These are phyloP conservation scores for Populus simonii DNA, from an alignment of 345 rosid species.

Conservation along the genomic window DNA sequence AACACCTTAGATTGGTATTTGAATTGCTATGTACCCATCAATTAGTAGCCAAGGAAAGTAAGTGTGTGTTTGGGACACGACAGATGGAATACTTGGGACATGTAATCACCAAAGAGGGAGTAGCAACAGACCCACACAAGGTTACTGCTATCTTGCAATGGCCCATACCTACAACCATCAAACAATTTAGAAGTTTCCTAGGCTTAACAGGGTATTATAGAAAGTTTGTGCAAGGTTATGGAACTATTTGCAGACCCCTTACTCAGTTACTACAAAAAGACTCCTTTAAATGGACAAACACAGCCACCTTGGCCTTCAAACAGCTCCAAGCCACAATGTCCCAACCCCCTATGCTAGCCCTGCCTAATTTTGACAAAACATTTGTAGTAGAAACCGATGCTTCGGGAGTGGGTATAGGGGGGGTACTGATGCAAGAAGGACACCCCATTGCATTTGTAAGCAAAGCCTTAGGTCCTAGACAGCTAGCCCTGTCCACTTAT, in stretches of 20 bases:
- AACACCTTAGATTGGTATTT: too few species aligned
- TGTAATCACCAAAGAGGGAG: neutral
- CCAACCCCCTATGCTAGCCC: neutral
- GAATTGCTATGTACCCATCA: too few species aligned
- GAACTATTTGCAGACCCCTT: neutral
- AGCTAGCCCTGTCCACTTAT: fast-evolving
- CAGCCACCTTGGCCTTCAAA: neutral
- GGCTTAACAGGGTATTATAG: neutral
- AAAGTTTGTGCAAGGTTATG: neutral
- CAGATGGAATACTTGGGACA: neutral
- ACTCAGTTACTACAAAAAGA: neutral
- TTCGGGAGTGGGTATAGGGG: too few species aligned
- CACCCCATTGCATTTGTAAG: too few species aligned
- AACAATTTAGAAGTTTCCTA: neutral
- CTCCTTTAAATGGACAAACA: neutral
- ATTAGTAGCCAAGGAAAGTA: neutral
- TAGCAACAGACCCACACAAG: fast-evolving
- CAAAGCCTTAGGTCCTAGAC: neutral
- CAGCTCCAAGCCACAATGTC: neutral
- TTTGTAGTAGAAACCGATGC: too few species aligned
- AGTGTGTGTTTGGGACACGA: neutral
- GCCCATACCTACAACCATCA: neutral
- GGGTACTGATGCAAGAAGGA: too few species aligned
- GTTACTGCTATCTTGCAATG: neutral
- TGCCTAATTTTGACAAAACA: neutral